A percentile compares a stretch with the other conserved stretches of the same genome.
These are phyloP conservation scores for Rosellinia necatrix DNA, from an alignment of 2,329 filamentous ascomycete genomes.

Conservation along the genomic window DNA sequence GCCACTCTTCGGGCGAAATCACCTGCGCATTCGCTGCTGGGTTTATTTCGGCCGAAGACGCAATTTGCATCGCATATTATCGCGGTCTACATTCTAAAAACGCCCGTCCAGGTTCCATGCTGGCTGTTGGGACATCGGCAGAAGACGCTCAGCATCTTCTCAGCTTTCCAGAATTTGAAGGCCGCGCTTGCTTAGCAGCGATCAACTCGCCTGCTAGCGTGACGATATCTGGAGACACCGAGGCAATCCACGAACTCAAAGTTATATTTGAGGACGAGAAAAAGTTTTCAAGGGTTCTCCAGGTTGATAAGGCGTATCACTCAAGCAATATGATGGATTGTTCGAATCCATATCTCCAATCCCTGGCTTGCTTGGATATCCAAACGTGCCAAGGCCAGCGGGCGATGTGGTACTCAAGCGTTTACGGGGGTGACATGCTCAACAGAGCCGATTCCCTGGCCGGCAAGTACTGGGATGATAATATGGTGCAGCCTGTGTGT, in stretches of 20 bases:
- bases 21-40: slow-evolving; percentile 7
- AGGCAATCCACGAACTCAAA: not conserved
- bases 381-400: no score
- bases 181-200: not conserved
- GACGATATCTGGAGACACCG: not conserved
- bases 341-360: no score
- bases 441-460: no score
- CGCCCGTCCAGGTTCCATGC: not conserved
- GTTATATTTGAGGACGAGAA: not conserved
- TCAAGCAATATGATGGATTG: not conserved
- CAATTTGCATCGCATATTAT: not conserved
- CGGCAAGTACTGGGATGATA: no score
- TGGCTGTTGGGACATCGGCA: not conserved
- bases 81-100: not conserved
- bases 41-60: not conserved
- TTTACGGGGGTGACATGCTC: no score
- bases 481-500: no score
- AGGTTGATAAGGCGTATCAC: not conserved
- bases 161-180: not conserved
- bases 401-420: no score
- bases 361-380: no score
- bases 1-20: slow-evolving; percentile 12
- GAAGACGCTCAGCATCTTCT: not conserved
- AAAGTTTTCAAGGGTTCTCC: not conserved
- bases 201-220: not conserved